Percentiles rank a stretch among this genome's conserved stretches.
Evolutionary conservation across 129 eudicot genomes (phyloP).

Genomic region (Helichrysum umbraculigerum): DNA sequence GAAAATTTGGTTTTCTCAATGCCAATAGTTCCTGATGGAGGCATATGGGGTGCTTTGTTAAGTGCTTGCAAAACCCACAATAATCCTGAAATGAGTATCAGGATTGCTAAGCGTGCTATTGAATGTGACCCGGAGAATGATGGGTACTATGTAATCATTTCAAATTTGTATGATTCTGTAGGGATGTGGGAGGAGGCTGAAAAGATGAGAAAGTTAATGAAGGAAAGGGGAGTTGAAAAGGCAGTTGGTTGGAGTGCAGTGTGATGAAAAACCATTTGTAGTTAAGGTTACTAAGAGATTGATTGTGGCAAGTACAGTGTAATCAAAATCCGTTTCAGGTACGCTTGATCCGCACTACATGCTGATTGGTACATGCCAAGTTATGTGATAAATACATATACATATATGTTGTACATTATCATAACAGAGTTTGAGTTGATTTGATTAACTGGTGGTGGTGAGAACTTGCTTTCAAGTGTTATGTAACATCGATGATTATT

Average conservation of each 20-base stretch:
- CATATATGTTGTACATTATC: background rate
- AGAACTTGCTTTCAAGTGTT: too few species aligned
- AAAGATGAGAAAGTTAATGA: conserved; percentile 50
- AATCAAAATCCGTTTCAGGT: background rate
- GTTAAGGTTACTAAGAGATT: background rate
- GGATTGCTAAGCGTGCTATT: conserved; percentile 68
- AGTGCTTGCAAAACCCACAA: conserved; percentile 80
- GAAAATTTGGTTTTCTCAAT: conserved; percentile 67
- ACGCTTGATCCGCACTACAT: background rate
- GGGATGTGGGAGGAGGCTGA: conserved; percentile 81
- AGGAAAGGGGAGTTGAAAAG: conserved; percentile 61
- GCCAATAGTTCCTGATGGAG: conserved; percentile 82
- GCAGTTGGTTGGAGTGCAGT: conserved; percentile 47
- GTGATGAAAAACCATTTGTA: background rate
- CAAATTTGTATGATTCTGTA: conserved; percentile 62
- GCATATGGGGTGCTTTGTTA: conserved; percentile 83
- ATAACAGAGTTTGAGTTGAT: background rate
- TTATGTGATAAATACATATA: background rate
- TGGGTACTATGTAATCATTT: conserved; percentile 63
- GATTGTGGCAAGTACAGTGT: conserved; percentile 12
- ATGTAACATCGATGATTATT: too few species aligned
- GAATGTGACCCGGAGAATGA: conserved; percentile 82
- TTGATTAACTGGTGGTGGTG: background rate
- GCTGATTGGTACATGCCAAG: background rate
- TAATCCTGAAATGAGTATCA: conserved; percentile 62